Base-by-base conservation (phyloP, 2,329 filamentous ascomycete genomes). In the Beauveria scarabaeidicola region DNA sequence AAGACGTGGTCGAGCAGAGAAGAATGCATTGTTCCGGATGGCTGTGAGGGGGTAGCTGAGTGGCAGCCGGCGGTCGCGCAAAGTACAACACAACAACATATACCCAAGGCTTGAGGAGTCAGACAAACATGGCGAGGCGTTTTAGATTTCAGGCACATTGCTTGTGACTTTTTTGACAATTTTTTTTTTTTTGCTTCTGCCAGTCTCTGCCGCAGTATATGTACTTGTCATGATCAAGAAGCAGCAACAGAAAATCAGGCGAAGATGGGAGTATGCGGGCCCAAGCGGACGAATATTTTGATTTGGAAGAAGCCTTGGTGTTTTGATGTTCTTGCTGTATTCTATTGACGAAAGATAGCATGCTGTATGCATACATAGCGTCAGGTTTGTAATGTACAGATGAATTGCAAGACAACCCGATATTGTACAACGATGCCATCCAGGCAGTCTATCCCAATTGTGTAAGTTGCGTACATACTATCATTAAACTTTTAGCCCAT, bases 1-100 rank as follows among this genome's bases (percentile, higher is more conserved):
- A 86, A 86, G 72, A 96, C 90, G 1, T 77, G 85, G 75, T 40
- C 83, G 51, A 76, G 65, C 29, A 72, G 83, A 56, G 76, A 77
- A 11, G 58, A 73, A 23, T 93, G 88, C 67, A 79, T 84, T 27
- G 77, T 83, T 10, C 90, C 90, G 0, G 77, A 72, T 51, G 85
- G 85, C 0, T 91, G 88, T 64, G 83, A 84, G 64, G 73, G 75
- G 7, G 73, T 82, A 3, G 64, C 67, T 9, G 63, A 66, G 17
- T 81, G 77, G 78, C 63, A 65, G 44, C 40, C 29, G 6, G 36
- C 36, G 8, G 25, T 17, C 19, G 21, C 36, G n/a, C 29, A 47
- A 27, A 10, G 10, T 11, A 43, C 7, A 9, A 32, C 11, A 32
- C 47, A 27, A 21, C 40, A 11, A 21, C 27, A 32, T 23, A 15